phyloP scores from a whole-genome alignment of 352 stramenopile genomes.

The Pythium sp. region DNA sequence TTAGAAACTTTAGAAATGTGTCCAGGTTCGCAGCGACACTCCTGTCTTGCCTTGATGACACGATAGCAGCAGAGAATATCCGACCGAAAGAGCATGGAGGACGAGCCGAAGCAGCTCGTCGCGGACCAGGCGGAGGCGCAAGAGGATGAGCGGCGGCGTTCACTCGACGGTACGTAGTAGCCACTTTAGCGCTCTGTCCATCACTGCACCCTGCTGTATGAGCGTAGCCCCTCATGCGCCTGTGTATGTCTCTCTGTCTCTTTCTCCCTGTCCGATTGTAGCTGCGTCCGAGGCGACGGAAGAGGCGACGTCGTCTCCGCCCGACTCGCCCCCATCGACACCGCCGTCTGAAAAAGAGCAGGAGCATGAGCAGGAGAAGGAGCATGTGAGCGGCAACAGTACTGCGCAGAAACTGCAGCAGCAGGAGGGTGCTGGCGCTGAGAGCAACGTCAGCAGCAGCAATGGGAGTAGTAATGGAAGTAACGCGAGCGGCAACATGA shows the following conservation, averaged over 20 bases:
- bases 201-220: not conserved
- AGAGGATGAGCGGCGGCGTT: not conserved
- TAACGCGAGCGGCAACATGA: slow-evolving; percentile 4
- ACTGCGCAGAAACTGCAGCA: not conserved
- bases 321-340: slow-evolving; percentile 7
- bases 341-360: slow-evolving; percentile 3
- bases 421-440: not conserved
- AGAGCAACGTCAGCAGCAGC: not conserved
- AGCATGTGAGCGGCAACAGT: not conserved
- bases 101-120: slow-evolving; percentile 5
- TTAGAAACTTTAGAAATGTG: not conserved
- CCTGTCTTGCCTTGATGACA: slow-evolving; percentile 4
- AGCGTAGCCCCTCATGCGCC: not conserved
- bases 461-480: not conserved
- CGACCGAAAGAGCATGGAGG: not conserved
- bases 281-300: not conserved
- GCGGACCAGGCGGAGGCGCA: not conserved
- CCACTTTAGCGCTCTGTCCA: not conserved
- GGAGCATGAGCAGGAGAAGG: not conserved
- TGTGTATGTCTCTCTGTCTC: not conserved
- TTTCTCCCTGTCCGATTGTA: not conserved
- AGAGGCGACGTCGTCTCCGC: slow-evolving; percentile 9
- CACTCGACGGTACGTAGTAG: not conserved
- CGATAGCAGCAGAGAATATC: slow-evolving; percentile 10
- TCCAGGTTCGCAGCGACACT: not conserved